Conservation (phyloP, 768 basidiomycete genomes). For the Lentinus brumalis region DNA sequence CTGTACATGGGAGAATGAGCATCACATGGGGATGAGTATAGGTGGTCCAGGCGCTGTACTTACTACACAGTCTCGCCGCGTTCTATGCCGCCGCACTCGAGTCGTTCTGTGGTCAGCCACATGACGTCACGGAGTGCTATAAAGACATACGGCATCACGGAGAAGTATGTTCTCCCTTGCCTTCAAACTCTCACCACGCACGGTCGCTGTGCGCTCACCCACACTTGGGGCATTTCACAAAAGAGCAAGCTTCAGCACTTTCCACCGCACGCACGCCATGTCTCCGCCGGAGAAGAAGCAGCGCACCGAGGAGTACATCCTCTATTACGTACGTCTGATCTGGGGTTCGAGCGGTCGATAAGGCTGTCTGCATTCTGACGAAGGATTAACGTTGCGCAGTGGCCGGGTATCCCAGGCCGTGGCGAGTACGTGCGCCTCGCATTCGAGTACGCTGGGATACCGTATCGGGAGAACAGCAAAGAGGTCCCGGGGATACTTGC, state of each 20-base stretch:
- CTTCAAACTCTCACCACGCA: neutral
- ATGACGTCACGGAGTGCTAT: too few relatives aligned
- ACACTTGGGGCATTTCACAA: neutral
- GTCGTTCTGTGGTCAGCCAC: too few relatives aligned
- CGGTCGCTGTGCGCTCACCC: neutral
- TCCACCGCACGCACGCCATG: neutral
- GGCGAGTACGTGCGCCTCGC: conserved; percentile 42
- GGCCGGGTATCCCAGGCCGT: conserved; percentile 39
- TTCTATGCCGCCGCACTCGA: too few relatives aligned
- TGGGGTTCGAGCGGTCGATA: neutral
- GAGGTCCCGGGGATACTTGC: conserved; percentile 24
- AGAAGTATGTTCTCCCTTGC: too few relatives aligned
- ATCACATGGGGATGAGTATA: too few relatives aligned
- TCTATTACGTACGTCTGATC: conserved; percentile 28
- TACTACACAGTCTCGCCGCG: too few relatives aligned
- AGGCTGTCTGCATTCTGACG: neutral
- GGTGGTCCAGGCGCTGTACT: too few relatives aligned
- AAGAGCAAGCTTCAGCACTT: neutral
- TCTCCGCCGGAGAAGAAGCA: conserved; percentile 22
- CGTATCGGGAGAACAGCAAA: conserved; percentile 32
- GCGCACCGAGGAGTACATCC: conserved; percentile 21
- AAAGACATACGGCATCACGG: too few relatives aligned
- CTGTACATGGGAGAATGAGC: too few relatives aligned
- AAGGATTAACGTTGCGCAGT: conserved; percentile 18
- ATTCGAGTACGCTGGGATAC: conserved; percentile 38